Base-by-base conservation (phyloP, 148 eudicot genomes). In the Polygonum aviculare region DNA sequence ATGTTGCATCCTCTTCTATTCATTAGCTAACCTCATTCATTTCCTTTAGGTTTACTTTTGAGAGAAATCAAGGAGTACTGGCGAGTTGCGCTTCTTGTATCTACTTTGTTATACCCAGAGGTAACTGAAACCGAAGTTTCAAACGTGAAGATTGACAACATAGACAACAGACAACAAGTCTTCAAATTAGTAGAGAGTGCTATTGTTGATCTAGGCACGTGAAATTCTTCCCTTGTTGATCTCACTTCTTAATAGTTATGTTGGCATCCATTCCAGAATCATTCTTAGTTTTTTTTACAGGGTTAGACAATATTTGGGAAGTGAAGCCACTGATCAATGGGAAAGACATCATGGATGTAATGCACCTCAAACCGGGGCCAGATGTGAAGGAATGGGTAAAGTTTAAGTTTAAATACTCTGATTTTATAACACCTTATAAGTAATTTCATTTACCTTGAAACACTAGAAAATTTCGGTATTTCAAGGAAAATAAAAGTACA, bases 1-100 rank as follows among this genome's bases (percentile, higher is more conserved):
- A 19, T 26, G 31, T 57, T 57, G 63, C 35, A 57, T 74, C 49
- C 57, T 59, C 57, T 14, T 54, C 2, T 65, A 63, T 33, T 63
- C 39, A 63, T 63, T 63, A 63, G 69, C 15, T 2, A 63, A 63
- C 18, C 33, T 63, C 18, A 12, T 31, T 67, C 6, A 36, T 67
- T 67, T 33, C 72, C 50, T 76, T 8, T 75, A 90, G 98, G 97
- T 51, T 82, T 89, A 86, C 83, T 95, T 75, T 86, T 95, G 72
- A 87, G 93, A 78, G 97, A 92, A 67, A 92, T 92, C 79, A 92
- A 90, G 84, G 94, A 90, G 65, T 89, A 88, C 76, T 95, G 99
- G 99, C 88, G 86, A 47, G 88, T 84, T 69, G 87, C 97, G 21
- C 79, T 95, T 74, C 77, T 93, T 81, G 82, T 87, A 47, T 86